Conservation (phyloP, 2,329 filamentous ascomycete species). For the Claviceps sp. region DNA sequence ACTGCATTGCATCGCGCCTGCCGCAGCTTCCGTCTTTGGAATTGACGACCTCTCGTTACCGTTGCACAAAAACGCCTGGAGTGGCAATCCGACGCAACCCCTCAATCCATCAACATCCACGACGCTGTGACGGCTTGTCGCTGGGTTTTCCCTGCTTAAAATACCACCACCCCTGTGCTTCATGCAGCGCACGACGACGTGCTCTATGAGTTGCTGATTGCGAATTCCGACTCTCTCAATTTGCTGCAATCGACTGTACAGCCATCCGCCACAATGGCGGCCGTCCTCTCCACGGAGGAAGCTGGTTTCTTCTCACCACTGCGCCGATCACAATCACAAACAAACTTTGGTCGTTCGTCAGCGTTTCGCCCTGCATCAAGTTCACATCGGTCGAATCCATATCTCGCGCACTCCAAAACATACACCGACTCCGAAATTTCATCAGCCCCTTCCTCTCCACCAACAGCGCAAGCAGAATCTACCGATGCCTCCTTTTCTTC, state of each 20-base stretch:
- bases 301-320: conserved; percentile 42
- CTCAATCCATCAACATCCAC: no score
- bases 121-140: not conserved
- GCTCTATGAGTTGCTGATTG: conserved; percentile 1
- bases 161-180: not conserved
- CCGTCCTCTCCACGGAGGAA: conserved; percentile 44
- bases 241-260: not conserved
- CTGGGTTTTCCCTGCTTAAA: not conserved
- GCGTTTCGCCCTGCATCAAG: conserved; percentile 31
- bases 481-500: conserved; percentile 46
- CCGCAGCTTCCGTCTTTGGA: not conserved
- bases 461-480: conserved; percentile 36
- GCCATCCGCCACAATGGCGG: conserved; percentile 31
- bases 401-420: conserved; percentile 26
- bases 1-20: conserved; percentile 1
- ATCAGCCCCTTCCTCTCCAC: conserved; percentile 43
- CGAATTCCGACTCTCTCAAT: not conserved
- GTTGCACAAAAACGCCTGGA: not conserved
- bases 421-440: conserved; percentile 36
- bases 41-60: not conserved
- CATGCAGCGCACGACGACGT: not conserved
- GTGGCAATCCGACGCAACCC: not conserved
- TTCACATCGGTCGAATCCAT: conserved; percentile 28
- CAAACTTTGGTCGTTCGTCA: conserved; percentile 35
- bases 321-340: conserved; percentile 47